These are phyloP conservation scores for Amesomyces nigricolor DNA, from an alignment of 2,329 filamentous ascomycete genomes.

Conservation along the genomic window DNA sequence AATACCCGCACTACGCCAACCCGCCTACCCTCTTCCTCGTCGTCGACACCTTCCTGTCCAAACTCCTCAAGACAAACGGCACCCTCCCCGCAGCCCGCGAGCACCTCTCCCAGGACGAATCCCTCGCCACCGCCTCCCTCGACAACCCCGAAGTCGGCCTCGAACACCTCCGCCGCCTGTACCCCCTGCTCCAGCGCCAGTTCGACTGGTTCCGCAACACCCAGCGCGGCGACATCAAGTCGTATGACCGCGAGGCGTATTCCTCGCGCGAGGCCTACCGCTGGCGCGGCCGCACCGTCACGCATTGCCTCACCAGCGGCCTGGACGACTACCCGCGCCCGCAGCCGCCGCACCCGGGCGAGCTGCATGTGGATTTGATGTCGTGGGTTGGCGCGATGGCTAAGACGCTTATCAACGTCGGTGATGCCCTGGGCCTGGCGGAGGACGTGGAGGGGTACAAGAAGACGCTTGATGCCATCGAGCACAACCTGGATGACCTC, in stretches of 20 bases:
- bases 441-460: constrained; percentile 72
- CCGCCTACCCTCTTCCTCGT: constrained; percentile 91
- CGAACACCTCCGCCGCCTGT: constrained; percentile 68
- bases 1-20: constrained; percentile 97
- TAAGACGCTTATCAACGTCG: constrained; percentile 74
- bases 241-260: constrained; percentile 84
- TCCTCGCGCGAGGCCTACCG: constrained; percentile 89
- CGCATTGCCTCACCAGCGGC: constrained; percentile 86
- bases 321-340: constrained; percentile 94
- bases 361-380: constrained; percentile 91
- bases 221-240: constrained; percentile 81
- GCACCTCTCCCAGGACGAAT: constrained; percentile 37
- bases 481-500: constrained; percentile 81
- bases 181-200: constrained; percentile 81
- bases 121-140: constrained; percentile 58
- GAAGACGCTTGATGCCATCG: constrained; percentile 69
- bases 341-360: constrained; percentile 88
- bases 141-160: constrained; percentile 62
- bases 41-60: constrained; percentile 77
- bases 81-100: constrained; percentile 40
- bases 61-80: constrained; percentile 56
- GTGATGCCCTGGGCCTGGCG: constrained; percentile 63
- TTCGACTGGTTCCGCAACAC: constrained; percentile 95
- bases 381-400: constrained; percentile 98
- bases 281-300: constrained; percentile 84